Base-by-base conservation (phyloP, 352 stramenopile species). In the Pythium oligandrum region DNA sequence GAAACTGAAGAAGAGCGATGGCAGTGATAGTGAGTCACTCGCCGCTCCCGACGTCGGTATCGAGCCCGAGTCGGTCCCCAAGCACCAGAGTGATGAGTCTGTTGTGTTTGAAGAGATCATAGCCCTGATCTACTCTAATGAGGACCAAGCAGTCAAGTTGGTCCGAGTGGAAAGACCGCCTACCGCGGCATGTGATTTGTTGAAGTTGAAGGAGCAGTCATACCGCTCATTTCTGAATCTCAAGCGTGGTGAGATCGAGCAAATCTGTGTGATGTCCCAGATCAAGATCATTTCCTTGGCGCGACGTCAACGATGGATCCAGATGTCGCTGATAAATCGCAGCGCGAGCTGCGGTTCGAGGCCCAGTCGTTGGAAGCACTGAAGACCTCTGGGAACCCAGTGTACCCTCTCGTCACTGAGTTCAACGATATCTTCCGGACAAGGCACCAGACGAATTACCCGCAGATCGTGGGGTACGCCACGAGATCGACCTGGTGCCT, bases 371-470 rank as follows among this genome's bases (percentile, higher is more conserved):
- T 51, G 51, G 42, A 42, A 33, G 40, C 34, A 33, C 51, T 57
- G 6, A 57, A 44, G 43, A 26, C 17, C 17, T 26, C 17, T 26
- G 33, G 32, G 7, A 56, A 57, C 30, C 31, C 33, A 17, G 32
- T 50, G 12, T 57, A 57, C 43, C 40, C 49, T 31, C 17, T 48
- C 33, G 34, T 57, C 31, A n/a, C 43, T 34, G 8, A 43, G 11
- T 57, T 57, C 51, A 42, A 35, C 7, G 42, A 57, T 40, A 40
- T 55, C 5, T 55, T 55, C 50, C 40, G 11, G 39, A 48, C n/a
- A 40, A n/a, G 36, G 40, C 48, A 40, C 50, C 40, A 40, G 46
- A 40, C 40, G 51, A 57, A 12, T 12, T 42, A 12, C n/a, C 36
- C 6, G 51, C 61, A 37, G 48, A 65, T 40, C 7, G 12, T 12